These are phyloP conservation scores for Dactylellina parvicollis DNA, from an alignment of 2,329 filamentous ascomycete genomes.

Conservation along the genomic window DNA sequence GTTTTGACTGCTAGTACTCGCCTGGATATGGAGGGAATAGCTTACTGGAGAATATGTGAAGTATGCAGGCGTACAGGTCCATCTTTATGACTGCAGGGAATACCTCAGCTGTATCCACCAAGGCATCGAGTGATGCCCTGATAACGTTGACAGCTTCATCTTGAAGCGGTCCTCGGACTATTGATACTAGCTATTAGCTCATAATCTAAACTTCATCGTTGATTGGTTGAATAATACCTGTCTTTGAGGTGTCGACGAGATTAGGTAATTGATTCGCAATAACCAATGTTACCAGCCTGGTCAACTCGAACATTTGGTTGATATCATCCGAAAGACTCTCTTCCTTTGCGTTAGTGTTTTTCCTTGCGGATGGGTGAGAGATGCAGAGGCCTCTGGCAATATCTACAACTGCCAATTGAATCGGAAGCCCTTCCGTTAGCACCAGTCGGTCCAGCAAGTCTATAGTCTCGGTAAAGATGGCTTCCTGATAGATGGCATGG, in stretches of 20 bases:
- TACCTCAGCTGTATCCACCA: slow-evolving; percentile 93
- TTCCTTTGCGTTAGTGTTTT: slow-evolving; percentile 72
- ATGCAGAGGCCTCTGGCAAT: slow-evolving; percentile 91
- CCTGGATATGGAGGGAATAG: neutral
- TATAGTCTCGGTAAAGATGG: slow-evolving; percentile 96
- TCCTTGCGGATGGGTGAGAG: slow-evolving; percentile 86
- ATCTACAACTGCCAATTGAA: slow-evolving; percentile 91
- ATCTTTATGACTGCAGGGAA: slow-evolving; percentile 97
- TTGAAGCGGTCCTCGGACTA: slow-evolving; percentile 78
- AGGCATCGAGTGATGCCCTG: slow-evolving; percentile 80
- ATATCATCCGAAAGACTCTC: slow-evolving; percentile 93
- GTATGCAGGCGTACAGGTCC: slow-evolving; percentile 92
- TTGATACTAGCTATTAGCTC: neutral
- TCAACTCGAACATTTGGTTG: slow-evolving; percentile 96
- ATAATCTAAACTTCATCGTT: neutral
- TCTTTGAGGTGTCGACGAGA: slow-evolving; percentile 64
- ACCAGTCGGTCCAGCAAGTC: slow-evolving; percentile 92
- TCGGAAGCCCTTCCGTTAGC: slow-evolving; percentile 85
- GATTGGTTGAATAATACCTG: slow-evolving; percentile 32
- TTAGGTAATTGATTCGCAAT: slow-evolving; percentile 88
- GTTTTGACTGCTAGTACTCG: neutral
- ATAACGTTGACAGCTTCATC: slow-evolving; percentile 87
- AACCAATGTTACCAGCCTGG: slow-evolving; percentile 92
- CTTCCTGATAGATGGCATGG: slow-evolving; percentile 94
- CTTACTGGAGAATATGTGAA: slow-evolving; percentile 86